Conservation (phyloP, 2,329 filamentous ascomycete genomes). For the Grosmannia penicillata region DNA sequence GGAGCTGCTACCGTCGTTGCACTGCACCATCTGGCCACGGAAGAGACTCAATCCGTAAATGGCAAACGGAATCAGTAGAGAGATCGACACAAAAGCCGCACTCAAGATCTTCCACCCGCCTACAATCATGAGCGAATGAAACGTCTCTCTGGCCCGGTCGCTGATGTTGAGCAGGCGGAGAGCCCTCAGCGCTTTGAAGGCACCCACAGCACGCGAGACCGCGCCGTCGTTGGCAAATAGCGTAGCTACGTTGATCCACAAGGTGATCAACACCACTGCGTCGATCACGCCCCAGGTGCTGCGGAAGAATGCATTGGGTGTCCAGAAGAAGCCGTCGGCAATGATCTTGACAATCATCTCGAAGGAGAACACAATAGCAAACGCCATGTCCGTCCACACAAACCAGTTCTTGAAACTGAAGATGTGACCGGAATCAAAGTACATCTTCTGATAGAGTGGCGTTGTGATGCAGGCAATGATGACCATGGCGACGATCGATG, state of each 20-base stretch:
- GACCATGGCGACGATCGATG: conserved; percentile 95
- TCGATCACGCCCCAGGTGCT: conserved; percentile 97
- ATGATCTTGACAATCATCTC: conserved; percentile 87
- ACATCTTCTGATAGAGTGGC: conserved; percentile 81
- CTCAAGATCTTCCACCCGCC: conserved; percentile 91
- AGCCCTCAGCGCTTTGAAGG: conserved; percentile 91
- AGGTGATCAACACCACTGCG: conserved; percentile 73
- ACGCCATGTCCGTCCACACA: conserved; percentile 82
- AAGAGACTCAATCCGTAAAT: conserved; percentile 94
- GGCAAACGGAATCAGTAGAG: conserved; percentile 87
- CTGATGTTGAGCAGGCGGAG: conserved; percentile 87
- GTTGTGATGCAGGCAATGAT: conserved; percentile 87
- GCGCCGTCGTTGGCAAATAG: conserved; percentile 68
- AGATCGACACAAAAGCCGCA: conserved; percentile 84
- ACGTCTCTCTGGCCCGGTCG: conserved; percentile 87
- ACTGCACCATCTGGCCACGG: conserved; percentile 61
- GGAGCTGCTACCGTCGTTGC: conserved; percentile 54
- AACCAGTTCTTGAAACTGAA: conserved; percentile 73
- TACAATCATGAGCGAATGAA: conserved; percentile 88
- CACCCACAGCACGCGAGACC: conserved; percentile 80
- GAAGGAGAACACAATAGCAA: conserved; percentile 70
- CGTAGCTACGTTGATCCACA: conserved; percentile 89
- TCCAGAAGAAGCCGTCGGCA: conserved; percentile 91
- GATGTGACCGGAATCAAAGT: conserved; percentile 46
- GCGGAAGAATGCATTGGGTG: conserved; percentile 91